A percentile compares a stretch with the other conserved stretches of the same genome.
Evolutionary conservation across 2,329 filamentous ascomycete species (phyloP).

Genomic region (Tolypocladium ovalisporum): DNA sequence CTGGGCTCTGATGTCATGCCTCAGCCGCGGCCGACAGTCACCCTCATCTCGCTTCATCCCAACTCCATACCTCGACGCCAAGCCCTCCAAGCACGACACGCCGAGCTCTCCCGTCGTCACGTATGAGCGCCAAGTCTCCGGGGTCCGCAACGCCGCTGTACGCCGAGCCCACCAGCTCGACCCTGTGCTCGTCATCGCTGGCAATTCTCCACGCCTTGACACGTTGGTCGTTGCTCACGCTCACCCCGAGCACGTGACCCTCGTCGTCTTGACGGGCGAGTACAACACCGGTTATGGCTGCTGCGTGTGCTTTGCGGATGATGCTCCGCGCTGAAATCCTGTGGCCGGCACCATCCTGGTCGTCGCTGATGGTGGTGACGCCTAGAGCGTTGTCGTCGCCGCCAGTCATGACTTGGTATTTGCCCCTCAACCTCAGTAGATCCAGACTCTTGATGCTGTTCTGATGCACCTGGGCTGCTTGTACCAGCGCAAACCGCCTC

Average conservation of each 20-base stretch:
- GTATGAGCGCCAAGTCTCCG: conserved; percentile 36
- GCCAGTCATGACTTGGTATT: conserved; percentile 54
- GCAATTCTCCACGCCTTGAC: conserved; percentile 42
- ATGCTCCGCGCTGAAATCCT: conserved; percentile 13
- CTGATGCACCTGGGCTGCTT: conserved; percentile 54
- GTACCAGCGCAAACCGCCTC: conserved; percentile 14
- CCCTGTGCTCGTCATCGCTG: conserved; percentile 8
- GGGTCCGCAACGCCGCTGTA: conserved; percentile 53
- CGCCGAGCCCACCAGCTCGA: conserved; percentile 34
- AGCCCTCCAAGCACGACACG: conserved; percentile 32
- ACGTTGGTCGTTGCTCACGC: conserved; percentile 50
- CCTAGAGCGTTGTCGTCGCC: conserved; percentile 82
- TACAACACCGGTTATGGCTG: conserved; percentile 53
- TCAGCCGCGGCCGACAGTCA: background rate
- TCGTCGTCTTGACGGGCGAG: conserved; percentile 16
- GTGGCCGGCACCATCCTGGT: conserved; percentile 9
- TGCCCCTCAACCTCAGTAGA: conserved; percentile 19
- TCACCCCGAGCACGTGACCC: conserved; percentile 21
- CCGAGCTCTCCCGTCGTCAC: background rate
- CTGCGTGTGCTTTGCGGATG: conserved; percentile 50
- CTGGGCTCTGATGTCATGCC: background rate
- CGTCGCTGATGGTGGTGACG: conserved; percentile 28
- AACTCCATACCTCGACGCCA: conserved; percentile 33
- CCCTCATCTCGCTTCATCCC: background rate
- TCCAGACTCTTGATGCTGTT: conserved; percentile 64